Base-by-base conservation (phyloP, 352 stramenopile genomes). In the Globisporangium paroecandrum region DNA sequence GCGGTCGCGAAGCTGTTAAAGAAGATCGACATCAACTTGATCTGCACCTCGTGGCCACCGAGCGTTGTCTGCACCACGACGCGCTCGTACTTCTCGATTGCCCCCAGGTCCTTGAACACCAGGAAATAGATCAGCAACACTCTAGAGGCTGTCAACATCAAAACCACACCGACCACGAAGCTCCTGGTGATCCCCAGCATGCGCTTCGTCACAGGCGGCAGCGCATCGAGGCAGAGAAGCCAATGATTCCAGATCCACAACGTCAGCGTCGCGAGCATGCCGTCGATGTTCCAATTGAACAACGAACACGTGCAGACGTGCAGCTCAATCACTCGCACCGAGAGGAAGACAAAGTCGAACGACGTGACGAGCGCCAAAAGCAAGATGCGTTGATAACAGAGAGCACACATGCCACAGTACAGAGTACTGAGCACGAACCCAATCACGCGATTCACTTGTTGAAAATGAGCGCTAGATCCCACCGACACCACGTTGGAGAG, bases 231-330 rank as follows among this genome's bases (percentile, higher is more conserved):
- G 1, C 47, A 64, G 8, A 82, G 34, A 18, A 75, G 38, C 27
- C 36, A 41, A 27, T 82, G 70, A 0, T 70, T 41, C 75, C 75
- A 82, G 13, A 79, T 46, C 64, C 68, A 73, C 4, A 20, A 69
- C 10, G 65, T 62, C 12, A 49, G 27, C 13, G 69, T 54, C 20
- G 24, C 43, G n/a, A 57, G 7, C 13, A 36, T 54, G 13, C n/a
- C 22, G 32, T 32, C 53, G 2, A 43, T 2, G 1, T 64, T 32
- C 73, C 75, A 82, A 1, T 58, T 24, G 27, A 75, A 74, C 7
- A 77, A 60, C 1, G 56, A n/a, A 20, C 47, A 54, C 20, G 47
- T 29, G 20, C 47, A 36, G 32, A 36, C 32, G 32, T 20, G 47
- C 47, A 54, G 2, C 25, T 3, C 25, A 27, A 27, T 27, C n/a